Evolutionary conservation across 2,329 filamentous ascomycete genomes (phyloP), one percentile per base, ranked within the genome.

Genomic region (Paecilomyces formosus): DNA sequence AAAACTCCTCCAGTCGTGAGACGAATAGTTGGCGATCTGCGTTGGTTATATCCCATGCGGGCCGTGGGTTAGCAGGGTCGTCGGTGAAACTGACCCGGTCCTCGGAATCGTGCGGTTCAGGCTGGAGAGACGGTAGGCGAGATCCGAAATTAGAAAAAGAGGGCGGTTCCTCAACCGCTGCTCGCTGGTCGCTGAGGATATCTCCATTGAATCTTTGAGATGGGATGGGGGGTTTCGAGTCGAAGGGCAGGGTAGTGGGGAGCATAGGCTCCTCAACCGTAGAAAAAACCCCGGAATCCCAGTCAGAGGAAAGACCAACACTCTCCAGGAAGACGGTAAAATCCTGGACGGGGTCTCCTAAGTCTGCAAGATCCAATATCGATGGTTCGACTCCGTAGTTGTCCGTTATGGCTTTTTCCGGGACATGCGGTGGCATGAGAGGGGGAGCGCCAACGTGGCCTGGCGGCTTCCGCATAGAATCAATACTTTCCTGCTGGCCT

Each of bases 141-240:
- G 77, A 79, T 24, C 77, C 77, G 63, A 79, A 79, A 63, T 78
- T 77, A 2, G 77, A 79, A 62, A 79, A 79, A 0, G 76, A 78
- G 2, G 74, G 73, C 35, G 72, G 69, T 24, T 78, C 77, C 45
- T 78, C 74, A 11, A 71, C 61, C 6, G 67, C 63, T 12, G 68
- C 63, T 60, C 76, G 74, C 24, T 69, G 67, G 39, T 78, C 76
- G 57, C 64, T 67, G 61, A 76, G 66, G 9, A 74, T 57, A 60
- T 79, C 76, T 33, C 70, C 69, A 35, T 74, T 74, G 30, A 77
- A 68, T 59, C 75, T 70, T 33, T 68, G 63, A 13, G 66, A 53
- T n/a, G 61, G 63, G 31, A 64, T 62, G 26, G 66, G 56, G 9
- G 66, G 66, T 59, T 73, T 77, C 5, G 70, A 68, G 55, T 74